Evolutionary conservation across 495 filamentous ascomycete genomes (phyloP).

Genomic region (Margaritispora aquatica): DNA sequence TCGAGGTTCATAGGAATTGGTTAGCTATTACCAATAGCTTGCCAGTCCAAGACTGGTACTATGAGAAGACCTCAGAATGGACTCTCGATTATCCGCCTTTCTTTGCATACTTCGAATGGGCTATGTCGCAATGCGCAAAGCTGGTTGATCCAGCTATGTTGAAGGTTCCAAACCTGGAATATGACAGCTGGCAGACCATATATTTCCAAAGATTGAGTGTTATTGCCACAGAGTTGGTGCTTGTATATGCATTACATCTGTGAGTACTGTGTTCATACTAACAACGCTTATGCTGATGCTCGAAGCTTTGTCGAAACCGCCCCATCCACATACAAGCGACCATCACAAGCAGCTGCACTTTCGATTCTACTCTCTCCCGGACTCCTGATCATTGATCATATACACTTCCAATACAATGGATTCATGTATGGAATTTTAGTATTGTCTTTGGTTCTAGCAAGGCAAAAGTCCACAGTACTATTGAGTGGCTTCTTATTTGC

Average conservation of each 20-base stretch:
- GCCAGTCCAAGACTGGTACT: conserved; percentile 88
- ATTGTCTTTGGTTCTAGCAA: conserved; percentile 74
- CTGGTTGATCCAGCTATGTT: conserved; percentile 79
- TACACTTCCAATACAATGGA: conserved; percentile 99
- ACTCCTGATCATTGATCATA: conserved; percentile 94
- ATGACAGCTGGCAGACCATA: conserved; percentile 85
- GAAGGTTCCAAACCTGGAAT: conserved; percentile 68
- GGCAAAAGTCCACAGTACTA: conserved; percentile 70
- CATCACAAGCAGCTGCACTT: conserved; percentile 80
- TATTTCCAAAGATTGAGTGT: conserved; percentile 90
- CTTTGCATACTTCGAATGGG: conserved; percentile 95
- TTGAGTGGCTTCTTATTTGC: conserved; percentile 78
- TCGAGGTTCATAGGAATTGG: conserved; percentile 98
- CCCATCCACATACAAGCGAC: conserved; percentile 52
- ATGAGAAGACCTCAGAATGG: conserved; percentile 96
- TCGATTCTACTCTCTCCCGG: conserved; percentile 90
- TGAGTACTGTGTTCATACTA: conserved; percentile 27
- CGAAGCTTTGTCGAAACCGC: conserved; percentile 18
- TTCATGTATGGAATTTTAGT: conserved; percentile 89
- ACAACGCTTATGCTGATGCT: background rate
- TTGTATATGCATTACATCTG: conserved; percentile 79
- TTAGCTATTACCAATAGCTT: conserved; percentile 88
- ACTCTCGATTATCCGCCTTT: conserved; percentile 98
- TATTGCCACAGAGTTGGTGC: conserved; percentile 76
- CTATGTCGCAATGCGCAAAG: conserved; percentile 73